Evolutionary conservation across 129 eudicot species (phyloP).

Genomic region (Flaveria ramosissima): DNA sequence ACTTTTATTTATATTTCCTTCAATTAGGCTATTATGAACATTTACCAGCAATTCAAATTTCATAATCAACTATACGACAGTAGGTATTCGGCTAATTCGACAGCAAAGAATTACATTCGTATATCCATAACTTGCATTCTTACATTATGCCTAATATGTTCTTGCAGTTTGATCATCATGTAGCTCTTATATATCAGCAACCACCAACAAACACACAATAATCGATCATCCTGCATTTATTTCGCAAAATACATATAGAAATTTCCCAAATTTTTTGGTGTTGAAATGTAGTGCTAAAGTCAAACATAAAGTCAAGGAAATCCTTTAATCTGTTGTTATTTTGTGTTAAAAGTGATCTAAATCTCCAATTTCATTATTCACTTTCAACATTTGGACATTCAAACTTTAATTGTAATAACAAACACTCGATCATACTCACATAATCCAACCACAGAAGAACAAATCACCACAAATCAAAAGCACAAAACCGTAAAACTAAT

Average conservation of each 20-base stretch:
- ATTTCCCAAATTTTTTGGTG: background rate
- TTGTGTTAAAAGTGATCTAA: too few relatives aligned
- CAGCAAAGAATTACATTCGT: background rate
- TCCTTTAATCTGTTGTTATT: too few relatives aligned
- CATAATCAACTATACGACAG: background rate
- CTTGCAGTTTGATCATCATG: background rate
- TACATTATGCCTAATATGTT: background rate
- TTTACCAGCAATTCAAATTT: background rate
- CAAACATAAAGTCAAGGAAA: too few relatives aligned
- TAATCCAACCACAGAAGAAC: too few relatives aligned
- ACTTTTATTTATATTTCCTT: background rate
- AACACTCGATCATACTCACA: too few relatives aligned
- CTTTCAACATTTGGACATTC: too few relatives aligned
- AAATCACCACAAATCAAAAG: too few relatives aligned
- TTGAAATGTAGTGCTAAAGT: too few relatives aligned
- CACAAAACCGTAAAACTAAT: background rate
- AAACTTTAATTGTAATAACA: too few relatives aligned
- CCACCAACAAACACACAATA: background rate
- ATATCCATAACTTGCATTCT: constrained; percentile 6
- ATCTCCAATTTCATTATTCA: too few relatives aligned
- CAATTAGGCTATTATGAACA: background rate
- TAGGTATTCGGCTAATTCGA: background rate
- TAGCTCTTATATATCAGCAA: constrained; percentile 5
- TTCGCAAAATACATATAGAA: too few relatives aligned
- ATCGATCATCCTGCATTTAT: background rate